phyloP scores from a whole-genome alignment of 331 rosid genomes.

The Malus hybrid region DNA sequence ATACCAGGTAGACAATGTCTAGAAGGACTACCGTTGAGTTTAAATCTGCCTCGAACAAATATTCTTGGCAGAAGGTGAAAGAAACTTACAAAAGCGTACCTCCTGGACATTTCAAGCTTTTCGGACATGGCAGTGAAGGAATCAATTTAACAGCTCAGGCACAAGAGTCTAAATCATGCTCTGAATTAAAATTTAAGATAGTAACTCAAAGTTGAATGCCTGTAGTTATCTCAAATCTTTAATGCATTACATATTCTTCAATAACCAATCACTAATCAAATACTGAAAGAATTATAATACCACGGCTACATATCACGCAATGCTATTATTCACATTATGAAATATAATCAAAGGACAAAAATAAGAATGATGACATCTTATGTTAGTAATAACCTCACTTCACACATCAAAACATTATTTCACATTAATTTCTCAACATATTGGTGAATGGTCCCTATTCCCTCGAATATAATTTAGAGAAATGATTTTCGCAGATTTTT shows the following conservation, averaged over 20 bases:
- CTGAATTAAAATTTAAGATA: not conserved
- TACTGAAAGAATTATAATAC: too few species aligned
- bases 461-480: too few species aligned
- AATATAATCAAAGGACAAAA: too few species aligned
- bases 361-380: too few species aligned
- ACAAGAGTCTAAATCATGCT: not conserved
- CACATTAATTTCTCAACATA: too few species aligned
- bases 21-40: not conserved
- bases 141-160: not conserved
- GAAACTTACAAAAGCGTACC: not conserved
- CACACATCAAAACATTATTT: too few species aligned
- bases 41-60: not conserved
- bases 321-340: too few species aligned
- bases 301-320: too few species aligned
- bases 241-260: not conserved
- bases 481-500: too few species aligned
- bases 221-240: not conserved
- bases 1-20: not conserved
- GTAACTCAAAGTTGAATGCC: not conserved
- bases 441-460: too few species aligned
- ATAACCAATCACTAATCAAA: too few species aligned
- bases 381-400: too few species aligned
- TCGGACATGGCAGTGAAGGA: slow-evolving; percentile 5
- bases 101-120: not conserved
- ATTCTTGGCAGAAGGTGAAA: not conserved